Evolutionary conservation across 1,284 basidiomycete species (phyloP).

Genomic region (Moesziomyces sp.): DNA sequence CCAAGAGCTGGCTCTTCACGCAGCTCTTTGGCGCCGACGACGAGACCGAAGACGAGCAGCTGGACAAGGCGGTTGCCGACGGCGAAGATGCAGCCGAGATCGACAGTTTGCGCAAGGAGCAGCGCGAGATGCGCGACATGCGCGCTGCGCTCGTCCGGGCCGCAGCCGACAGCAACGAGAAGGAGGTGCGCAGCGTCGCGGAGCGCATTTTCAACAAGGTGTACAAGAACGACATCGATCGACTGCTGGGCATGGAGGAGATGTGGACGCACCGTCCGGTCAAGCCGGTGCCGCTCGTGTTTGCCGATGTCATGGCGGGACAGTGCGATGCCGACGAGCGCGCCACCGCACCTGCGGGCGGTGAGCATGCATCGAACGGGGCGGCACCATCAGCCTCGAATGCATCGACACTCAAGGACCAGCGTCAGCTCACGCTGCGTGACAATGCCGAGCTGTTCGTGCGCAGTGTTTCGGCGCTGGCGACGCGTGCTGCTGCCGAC

Average conservation of each 20-base stretch:
- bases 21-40: conserved; percentile 49
- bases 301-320: conserved; percentile 73
- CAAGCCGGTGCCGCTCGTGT: conserved; percentile 85
- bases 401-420: conserved; percentile 49
- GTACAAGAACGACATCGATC: conserved; percentile 86
- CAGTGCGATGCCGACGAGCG: not conserved
- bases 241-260: conserved; percentile 92
- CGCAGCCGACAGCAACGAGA: conserved; percentile 14
- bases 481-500: conserved; percentile 77
- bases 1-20: conserved; percentile 92
- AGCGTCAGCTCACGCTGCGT: conserved; percentile 51
- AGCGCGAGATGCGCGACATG: conserved; percentile 84
- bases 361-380: not conserved
- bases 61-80: conserved; percentile 85
- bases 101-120: conserved; percentile 86
- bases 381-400: conserved; percentile 6
- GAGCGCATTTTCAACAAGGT: conserved; percentile 87
- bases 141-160: conserved; percentile 71
- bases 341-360: not conserved
- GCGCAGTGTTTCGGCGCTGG: conserved; percentile 79
- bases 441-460: conserved; percentile 61
- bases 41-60: conserved; percentile 72
- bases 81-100: conserved; percentile 93
- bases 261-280: conserved; percentile 90
- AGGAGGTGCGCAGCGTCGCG: conserved; percentile 73